These are phyloP conservation scores for Butyriboletus loyo DNA, from an alignment of 768 basidiomycete species.

Conservation along the genomic window DNA sequence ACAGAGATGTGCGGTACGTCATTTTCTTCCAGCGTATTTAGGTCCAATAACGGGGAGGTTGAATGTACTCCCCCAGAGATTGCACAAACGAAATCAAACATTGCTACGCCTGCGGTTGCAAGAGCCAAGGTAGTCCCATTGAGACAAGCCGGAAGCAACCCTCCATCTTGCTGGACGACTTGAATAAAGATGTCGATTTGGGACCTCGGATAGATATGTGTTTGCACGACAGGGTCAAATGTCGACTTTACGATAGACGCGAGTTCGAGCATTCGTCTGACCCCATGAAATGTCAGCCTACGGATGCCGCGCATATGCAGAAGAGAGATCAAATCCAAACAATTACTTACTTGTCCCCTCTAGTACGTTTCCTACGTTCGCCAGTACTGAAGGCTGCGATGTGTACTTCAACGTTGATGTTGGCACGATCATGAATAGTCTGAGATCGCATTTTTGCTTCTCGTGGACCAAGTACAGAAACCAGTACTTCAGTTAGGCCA, in stretches of 20 bases:
- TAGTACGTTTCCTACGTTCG: conserved; percentile 69
- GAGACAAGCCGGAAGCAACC: conserved; percentile 84
- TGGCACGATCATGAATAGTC: conserved; percentile 82
- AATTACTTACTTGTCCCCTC: conserved; percentile 80
- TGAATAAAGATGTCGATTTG: conserved; percentile 94
- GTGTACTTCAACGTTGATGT: conserved; percentile 84
- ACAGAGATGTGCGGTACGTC: conserved; percentile 87
- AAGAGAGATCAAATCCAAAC: background rate
- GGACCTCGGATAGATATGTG: conserved; percentile 86
- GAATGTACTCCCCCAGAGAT: conserved; percentile 86
- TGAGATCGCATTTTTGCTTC: conserved; percentile 82
- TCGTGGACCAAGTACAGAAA: conserved; percentile 88
- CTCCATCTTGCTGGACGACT: conserved; percentile 92
- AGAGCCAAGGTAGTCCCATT: conserved; percentile 95
- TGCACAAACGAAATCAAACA: conserved; percentile 89
- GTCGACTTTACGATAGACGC: conserved; percentile 87
- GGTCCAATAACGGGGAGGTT: conserved; percentile 78
- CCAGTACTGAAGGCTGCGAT: conserved; percentile 86
- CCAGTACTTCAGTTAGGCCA: conserved; percentile 86
- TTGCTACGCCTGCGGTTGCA: conserved; percentile 84
- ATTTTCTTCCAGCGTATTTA: conserved; percentile 85
- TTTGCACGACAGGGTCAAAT: conserved; percentile 93
- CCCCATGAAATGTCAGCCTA: conserved; percentile 4
- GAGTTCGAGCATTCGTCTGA: conserved; percentile 83
- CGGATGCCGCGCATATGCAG: background rate